phyloP scores from a whole-genome alignment of 1,284 basidiomycete species.

The Stygiomarasmius scandens region DNA sequence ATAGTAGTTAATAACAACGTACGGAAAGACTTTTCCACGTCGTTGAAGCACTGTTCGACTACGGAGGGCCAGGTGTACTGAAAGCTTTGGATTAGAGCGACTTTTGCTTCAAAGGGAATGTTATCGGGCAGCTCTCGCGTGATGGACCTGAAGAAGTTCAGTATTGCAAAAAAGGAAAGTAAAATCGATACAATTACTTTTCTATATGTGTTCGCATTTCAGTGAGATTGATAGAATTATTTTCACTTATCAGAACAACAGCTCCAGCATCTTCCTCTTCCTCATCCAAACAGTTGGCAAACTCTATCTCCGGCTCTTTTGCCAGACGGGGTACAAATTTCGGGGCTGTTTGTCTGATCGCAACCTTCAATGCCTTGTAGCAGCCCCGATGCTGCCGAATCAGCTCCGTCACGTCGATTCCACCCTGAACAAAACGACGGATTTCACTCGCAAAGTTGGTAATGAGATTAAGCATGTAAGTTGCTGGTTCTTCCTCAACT shows the following conservation, averaged over 20 bases:
- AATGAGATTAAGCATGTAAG: conserved; percentile 33
- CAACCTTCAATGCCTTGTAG: conserved; percentile 28
- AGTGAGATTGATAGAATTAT: conserved; percentile 26
- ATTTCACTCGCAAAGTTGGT: conserved; percentile 31
- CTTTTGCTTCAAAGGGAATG: conserved; percentile 35
- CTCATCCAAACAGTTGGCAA: conserved; percentile 10
- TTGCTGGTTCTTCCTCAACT: conserved; percentile 32
- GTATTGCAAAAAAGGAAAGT: conserved; percentile 1
- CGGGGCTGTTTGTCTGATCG: conserved; percentile 33
- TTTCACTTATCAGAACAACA: background rate
- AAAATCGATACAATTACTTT: conserved; percentile 25
- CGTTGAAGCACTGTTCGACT: conserved; percentile 31
- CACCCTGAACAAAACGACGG: conserved; percentile 25
- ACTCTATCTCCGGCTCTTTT: background rate
- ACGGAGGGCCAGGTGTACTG: conserved; percentile 34
- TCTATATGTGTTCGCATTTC: conserved; percentile 35
- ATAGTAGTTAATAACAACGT: conserved; percentile 13
- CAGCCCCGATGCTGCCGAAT: conserved; percentile 26
- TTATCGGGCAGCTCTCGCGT: conserved; percentile 37
- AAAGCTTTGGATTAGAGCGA: conserved; percentile 29
- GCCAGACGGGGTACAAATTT: conserved; percentile 27
- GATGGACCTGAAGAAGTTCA: conserved; percentile 23
- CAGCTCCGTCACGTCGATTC: conserved; percentile 21
- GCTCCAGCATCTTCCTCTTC: conserved; percentile 4
- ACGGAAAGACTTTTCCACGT: conserved; percentile 24